Evolutionary conservation across 2,329 filamentous ascomycete species (phyloP), one percentile per base, ranked within the genome.

Genomic region (Epicoccum nigrum): DNA sequence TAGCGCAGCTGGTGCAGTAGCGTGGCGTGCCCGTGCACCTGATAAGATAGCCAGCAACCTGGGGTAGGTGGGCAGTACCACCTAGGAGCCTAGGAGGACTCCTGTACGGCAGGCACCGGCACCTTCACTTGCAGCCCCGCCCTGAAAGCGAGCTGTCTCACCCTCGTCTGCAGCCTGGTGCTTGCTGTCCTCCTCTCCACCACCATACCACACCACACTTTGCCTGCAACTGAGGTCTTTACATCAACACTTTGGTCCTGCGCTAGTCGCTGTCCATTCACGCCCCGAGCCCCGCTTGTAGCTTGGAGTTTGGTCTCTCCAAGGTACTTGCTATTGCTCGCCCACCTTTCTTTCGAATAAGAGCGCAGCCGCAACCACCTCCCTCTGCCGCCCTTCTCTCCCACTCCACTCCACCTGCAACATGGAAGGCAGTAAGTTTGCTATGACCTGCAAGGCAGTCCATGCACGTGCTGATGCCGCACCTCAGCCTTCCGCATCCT

Each of bases 401-500:
- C 46, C 28, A 12, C 42, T 25, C 44, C 21, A 3, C 23, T 25
- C 6, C 28, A 9, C 42, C 41, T n/a, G 27, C 33, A 45, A 21
- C 37, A 65, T 63, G 62, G 23, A 46, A 7, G 43, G 55, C 16
- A 51, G 63, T 66, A 49, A 57, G 62, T 21, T 6, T 15, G 12
- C 5, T 30, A 7, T 15, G 33, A 23, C 30, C 43, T 47, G 30
- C 32, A 9, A 11, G 16, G n/a, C n/a, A 13, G 21, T 13, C 4
- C 17, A 20, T 46, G 42, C 40, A 55, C 52, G 12, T 45, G 46
- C 60, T 60, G 32, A 59, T 46, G 28, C 20, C n/a, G n/a, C n/a
- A n/a, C n/a, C n/a, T n/a, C 33, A 67, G 59, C 59, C 50, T 59
- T 74, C 55, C 59, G 63, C 47, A 56, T 74, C 32, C 65, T 62